These are phyloP conservation scores for Phytomonas sp. DNA, from an alignment of 208 protist genomes.

Conservation along the genomic window DNA sequence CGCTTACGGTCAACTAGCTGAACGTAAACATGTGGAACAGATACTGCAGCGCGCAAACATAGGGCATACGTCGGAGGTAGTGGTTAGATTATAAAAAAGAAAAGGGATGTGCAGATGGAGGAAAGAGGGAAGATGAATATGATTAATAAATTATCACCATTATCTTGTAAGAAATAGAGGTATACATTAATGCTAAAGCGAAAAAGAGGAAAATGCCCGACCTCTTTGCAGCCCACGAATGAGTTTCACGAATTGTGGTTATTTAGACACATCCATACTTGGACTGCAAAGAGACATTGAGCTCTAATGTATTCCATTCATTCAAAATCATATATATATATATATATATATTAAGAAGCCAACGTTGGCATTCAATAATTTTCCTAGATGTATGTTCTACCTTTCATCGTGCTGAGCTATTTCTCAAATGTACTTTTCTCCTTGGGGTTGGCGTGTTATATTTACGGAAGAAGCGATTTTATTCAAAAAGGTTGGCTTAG, in stretches of 20 bases:
- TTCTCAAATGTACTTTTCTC: neutral
- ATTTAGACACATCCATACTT: neutral
- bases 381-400: too few species aligned
- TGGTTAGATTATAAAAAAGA: neutral
- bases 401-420: neutral
- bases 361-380: too few species aligned
- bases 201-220: neutral
- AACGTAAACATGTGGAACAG: constrained; percentile 28
- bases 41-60: constrained; percentile 8
- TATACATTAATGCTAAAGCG: neutral
- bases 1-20: constrained; percentile 42
- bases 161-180: constrained; percentile 3
- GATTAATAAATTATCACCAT: constrained; percentile 1
- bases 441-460: neutral
- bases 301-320: neutral
- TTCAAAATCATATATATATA: neutral
- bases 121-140: neutral
- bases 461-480: neutral
- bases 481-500: neutral
- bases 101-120: neutral
- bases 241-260: neutral
- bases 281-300: neutral
- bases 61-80: neutral
- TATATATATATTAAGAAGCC: too few species aligned
- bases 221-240: neutral